Evolutionary conservation across 768 basidiomycete species (phyloP).

Genomic region (Serendipita sp.): DNA sequence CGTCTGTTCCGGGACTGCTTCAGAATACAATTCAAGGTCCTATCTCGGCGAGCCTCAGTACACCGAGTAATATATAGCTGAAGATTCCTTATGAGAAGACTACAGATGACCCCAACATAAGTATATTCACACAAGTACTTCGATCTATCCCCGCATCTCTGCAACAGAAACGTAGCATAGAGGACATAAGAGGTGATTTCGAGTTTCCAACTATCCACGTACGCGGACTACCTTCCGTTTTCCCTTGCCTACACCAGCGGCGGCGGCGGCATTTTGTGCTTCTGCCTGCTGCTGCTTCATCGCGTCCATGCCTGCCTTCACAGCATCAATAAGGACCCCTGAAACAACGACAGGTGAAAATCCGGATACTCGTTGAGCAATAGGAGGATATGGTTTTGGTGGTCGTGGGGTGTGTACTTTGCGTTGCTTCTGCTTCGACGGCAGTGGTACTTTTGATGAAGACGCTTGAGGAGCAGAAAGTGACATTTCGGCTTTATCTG

Average conservation of each 20-base stretch:
- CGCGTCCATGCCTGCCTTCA: conserved; percentile 74
- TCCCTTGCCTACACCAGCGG: conserved; percentile 36
- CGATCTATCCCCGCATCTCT: too few species aligned
- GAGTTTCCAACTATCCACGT: conserved; percentile 27
- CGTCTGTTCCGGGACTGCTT: too few species aligned
- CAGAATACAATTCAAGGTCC: too few species aligned
- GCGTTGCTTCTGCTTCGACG: conserved; percentile 30
- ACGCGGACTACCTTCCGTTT: conserved; percentile 71
- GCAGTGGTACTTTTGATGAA: conserved; percentile 1
- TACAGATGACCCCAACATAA: too few species aligned
- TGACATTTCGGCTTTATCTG: conserved; percentile 12
- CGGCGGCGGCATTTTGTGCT: conserved; percentile 6
- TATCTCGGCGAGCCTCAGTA: too few species aligned
- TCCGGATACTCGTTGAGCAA: conserved; percentile 57
- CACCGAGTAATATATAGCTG: too few species aligned
- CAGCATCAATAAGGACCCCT: conserved; percentile 64
- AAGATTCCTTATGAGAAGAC: too few species aligned
- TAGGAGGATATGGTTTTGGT: conserved; percentile 56
- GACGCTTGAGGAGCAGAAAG: conserved; percentile 19
- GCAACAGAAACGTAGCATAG: too few species aligned
- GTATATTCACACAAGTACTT: too few species aligned
- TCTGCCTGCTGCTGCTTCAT: conserved; percentile 30
- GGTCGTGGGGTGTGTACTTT: conserved; percentile 43
- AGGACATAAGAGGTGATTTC: too few species aligned
- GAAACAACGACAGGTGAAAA: conserved; percentile 66